Evolutionary conservation across 176 grass and related monocot genomes (phyloP), one percentile per base, ranked within the genome.

Genomic region (Oryza punctata): DNA sequence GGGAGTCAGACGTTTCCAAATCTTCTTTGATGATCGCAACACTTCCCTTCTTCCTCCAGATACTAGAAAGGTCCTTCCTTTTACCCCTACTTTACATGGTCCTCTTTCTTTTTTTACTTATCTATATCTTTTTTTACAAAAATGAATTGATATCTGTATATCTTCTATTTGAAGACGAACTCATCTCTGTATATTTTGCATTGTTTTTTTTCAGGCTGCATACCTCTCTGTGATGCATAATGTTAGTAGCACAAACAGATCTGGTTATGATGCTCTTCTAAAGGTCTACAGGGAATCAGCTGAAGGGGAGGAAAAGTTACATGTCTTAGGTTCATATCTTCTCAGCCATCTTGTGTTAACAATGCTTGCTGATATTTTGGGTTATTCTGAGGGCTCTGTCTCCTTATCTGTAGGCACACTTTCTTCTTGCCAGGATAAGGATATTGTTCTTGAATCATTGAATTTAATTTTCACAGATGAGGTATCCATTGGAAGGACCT

Each of bases 171-270:
- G 54, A 60, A 60, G n/a, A 60, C 7, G 1, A 60, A 60, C 21
- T 60, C 43, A 78, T 83, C 43, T 73, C 10, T 60, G 61, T 76
- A 72, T 79, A 1, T 78, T 28, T 70, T 81, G 8, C 3, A 11
- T 65, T 93, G 59, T 37, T 38, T 38, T 38, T 38, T 38, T 85
- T 67, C 90, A 98, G 96, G 87, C 80, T 73, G 87, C 89, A 80
- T 98, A 93, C 73, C 76, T 95, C 1, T 78, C 91, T 91, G 91
- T 95, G 79, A 98, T 98, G 96, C 82, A 91, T 43, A 87, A 57
- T 81, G 92, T 91, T 69, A 92, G 60, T 61, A 73, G 43, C 28
- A 88, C 83, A 76, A 78, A 98, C 77, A 95, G 79, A 89, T 89
- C 72, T 25, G 87, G 87, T 64, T 98, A 95, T 78, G 81, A 92